Percentiles rank a stretch among this genome's conserved stretches.
These are phyloP conservation scores for Ceratocystis albifundus DNA, from an alignment of 2,329 filamentous ascomycete species.

Conservation along the genomic window DNA sequence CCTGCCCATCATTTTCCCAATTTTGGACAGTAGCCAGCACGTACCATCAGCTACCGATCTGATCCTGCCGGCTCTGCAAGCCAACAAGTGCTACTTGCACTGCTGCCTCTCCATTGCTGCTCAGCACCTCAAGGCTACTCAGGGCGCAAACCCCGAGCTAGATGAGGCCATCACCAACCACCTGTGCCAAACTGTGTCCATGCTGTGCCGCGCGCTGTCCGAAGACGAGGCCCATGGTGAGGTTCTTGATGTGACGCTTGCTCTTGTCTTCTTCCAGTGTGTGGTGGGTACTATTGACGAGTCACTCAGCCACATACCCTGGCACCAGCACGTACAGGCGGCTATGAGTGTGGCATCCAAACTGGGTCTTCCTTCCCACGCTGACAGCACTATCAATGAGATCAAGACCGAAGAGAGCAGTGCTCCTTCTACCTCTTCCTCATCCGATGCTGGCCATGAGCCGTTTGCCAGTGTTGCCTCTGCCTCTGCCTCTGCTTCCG, in stretches of 20 bases:
- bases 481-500: constrained; percentile 44
- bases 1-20: constrained; percentile 78
- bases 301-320: constrained; percentile 78
- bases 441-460: background rate
- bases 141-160: constrained; percentile 55
- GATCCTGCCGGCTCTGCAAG: constrained; percentile 76
- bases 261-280: constrained; percentile 89
- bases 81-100: constrained; percentile 87
- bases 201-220: constrained; percentile 71
- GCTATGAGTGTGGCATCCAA: constrained; percentile 75
- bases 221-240: constrained; percentile 71
- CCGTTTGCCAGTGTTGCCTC: background rate
- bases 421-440: background rate
- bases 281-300: constrained; percentile 80
- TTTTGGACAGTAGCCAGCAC: constrained; percentile 80
- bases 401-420: constrained; percentile 24
- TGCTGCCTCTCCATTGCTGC: constrained; percentile 90
- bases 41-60: constrained; percentile 70
- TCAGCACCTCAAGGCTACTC: constrained; percentile 76
- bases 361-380: constrained; percentile 52
- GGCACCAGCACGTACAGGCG: constrained; percentile 94
- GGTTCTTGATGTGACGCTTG: constrained; percentile 83
- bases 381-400: background rate
- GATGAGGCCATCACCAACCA: constrained; percentile 88
- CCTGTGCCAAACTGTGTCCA: constrained; percentile 74